phyloP scores from a whole-genome alignment of 2,329 filamentous ascomycete species.

The Exophiala oligosperma region DNA sequence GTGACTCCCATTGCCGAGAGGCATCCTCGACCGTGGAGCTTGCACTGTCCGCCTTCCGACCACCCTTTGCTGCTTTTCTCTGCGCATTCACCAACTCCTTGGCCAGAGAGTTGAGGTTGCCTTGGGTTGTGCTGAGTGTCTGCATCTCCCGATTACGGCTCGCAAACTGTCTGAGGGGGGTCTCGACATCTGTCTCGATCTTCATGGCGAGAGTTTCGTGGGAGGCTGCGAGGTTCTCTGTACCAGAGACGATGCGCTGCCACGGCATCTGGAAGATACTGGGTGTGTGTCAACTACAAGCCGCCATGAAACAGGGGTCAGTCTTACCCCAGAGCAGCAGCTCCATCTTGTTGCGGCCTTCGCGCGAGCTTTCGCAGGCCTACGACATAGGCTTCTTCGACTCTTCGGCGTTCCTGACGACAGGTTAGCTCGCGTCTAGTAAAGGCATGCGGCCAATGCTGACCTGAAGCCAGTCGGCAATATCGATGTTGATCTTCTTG shows the following conservation, averaged over 20 bases:
- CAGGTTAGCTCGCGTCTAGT: conserved; percentile 12
- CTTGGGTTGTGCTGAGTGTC: conserved; percentile 76
- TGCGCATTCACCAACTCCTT: conserved; percentile 83
- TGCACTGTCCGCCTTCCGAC: conserved; percentile 70
- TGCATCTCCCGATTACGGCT: conserved; percentile 72
- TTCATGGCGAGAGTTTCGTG: conserved; percentile 78
- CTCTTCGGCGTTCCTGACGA: conserved; percentile 78
- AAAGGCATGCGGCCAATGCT: conserved; percentile 24
- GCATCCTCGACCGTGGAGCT: conserved; percentile 72
- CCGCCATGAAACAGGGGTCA: not conserved
- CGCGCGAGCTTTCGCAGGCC: conserved; percentile 78
- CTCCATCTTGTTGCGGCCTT: conserved; percentile 71
- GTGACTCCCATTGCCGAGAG: conserved; percentile 86
- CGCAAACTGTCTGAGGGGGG: conserved; percentile 74
- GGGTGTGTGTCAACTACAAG: conserved; percentile 17
- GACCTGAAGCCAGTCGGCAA: conserved; percentile 97
- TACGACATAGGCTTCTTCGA: conserved; percentile 87
- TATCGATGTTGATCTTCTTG: conserved; percentile 79
- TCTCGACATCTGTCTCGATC: conserved; percentile 86
- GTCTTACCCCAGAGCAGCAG: conserved; percentile 81
- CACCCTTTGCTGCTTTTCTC: conserved; percentile 81
- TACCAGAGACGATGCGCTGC: conserved; percentile 79
- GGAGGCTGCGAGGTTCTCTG: conserved; percentile 77
- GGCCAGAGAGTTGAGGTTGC: conserved; percentile 76
- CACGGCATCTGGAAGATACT: conserved; percentile 90